Conservation (phyloP, 805 yeast species). For the Cyberlindnera sargentensis region DNA sequence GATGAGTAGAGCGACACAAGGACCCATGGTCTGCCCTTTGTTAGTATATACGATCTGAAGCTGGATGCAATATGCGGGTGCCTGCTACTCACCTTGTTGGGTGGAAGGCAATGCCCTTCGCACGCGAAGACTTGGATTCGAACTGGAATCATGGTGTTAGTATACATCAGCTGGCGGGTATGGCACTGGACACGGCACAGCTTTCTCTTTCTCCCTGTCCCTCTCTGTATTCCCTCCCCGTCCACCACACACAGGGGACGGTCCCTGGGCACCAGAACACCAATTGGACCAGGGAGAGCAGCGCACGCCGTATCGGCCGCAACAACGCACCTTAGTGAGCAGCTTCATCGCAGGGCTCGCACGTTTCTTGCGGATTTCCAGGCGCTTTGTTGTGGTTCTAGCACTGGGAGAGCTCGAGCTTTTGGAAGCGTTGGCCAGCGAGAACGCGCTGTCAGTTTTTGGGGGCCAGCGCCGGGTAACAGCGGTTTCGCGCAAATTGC, state of each 20-base stretch:
- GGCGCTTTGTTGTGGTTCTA: neutral
- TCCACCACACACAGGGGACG: neutral
- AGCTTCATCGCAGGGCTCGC: conserved; percentile 56
- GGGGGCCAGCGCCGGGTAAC: too few relatives aligned
- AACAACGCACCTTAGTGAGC: conserved; percentile 56
- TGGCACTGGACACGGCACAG: too few relatives aligned
- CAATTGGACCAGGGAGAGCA: too few relatives aligned
- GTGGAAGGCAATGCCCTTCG: conserved; percentile 96
- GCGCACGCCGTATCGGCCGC: neutral
- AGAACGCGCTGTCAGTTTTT: too few relatives aligned
- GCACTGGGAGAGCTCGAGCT: too few relatives aligned
- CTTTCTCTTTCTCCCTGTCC: too few relatives aligned
- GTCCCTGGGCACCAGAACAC: too few relatives aligned
- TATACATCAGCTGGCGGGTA: neutral
- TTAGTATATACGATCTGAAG: conserved; percentile 7
- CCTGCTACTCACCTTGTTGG: conserved; percentile 51
- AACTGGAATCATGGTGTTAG: conserved; percentile 40
- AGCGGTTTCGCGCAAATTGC: too few relatives aligned
- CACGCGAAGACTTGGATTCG: conserved; percentile 96
- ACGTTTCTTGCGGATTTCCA: neutral
- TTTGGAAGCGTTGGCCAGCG: too few relatives aligned
- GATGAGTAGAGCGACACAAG: conserved; percentile 91
- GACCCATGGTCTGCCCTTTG: conserved; percentile 73
- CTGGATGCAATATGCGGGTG: too few relatives aligned
- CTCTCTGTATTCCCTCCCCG: too few relatives aligned